phyloP scores from a whole-genome alignment of 441 rosid species.

The Croton laevigatus region DNA sequence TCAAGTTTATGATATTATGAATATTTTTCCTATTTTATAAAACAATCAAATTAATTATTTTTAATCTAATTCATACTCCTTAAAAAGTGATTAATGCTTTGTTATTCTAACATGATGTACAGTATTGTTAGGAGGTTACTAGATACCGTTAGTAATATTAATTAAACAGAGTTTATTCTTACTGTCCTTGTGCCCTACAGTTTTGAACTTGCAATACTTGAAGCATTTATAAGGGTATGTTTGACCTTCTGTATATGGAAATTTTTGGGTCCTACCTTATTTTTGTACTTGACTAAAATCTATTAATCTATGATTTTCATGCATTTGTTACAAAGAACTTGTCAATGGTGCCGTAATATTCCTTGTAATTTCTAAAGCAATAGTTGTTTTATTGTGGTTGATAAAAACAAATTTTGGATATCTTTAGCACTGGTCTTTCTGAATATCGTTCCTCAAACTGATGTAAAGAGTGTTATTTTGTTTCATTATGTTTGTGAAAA shows the following conservation, averaged over 20 bases:
- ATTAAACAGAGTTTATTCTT: too few species aligned
- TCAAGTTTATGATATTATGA: not conserved
- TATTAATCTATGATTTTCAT: too few species aligned
- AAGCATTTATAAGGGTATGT: not conserved
- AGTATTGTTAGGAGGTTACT: too few species aligned
- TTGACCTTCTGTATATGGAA: not conserved
- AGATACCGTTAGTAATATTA: too few species aligned
- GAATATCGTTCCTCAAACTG: not conserved
- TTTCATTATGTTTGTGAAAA: not conserved
- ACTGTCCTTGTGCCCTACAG: too few species aligned
- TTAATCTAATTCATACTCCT: not conserved
- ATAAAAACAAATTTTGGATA: not conserved
- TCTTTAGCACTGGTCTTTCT: not conserved
- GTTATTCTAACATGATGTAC: not conserved
- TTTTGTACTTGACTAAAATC: not conserved
- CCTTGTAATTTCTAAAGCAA: too few species aligned
- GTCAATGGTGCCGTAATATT: too few species aligned
- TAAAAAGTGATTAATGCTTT: not conserved
- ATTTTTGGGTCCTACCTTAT: not conserved
- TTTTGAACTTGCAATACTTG: too few species aligned
- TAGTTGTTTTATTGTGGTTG: too few species aligned
- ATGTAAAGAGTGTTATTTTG: not conserved
- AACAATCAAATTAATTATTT: not conserved
- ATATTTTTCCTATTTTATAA: not conserved
- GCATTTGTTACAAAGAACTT: too few species aligned